Conservation (phyloP, 129 eudicot species). For the Pulicaria dysenterica region DNA sequence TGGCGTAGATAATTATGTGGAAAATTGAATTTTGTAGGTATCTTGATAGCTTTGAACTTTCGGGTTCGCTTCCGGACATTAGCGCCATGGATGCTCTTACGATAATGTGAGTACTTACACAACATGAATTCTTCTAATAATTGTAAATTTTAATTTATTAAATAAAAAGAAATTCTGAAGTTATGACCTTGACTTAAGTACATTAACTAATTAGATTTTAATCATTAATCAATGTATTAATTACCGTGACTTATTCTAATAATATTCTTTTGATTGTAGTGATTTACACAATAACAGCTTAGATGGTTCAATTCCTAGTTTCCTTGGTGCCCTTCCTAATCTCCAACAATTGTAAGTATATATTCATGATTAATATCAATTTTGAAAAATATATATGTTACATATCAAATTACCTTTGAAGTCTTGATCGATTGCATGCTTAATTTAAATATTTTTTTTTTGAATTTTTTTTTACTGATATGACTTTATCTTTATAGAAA, state of each 20-base stretch:
- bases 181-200: no score
- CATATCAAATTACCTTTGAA: no score
- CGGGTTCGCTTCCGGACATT: constrained; percentile 66
- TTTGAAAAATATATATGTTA: background rate
- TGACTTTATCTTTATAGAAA: constrained; percentile 39
- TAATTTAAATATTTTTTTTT: no score
- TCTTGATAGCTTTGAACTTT: constrained; percentile 51
- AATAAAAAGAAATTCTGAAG: background rate
- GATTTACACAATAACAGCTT: constrained; percentile 67
- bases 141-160: background rate
- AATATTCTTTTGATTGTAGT: constrained; percentile 29
- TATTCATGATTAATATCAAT: background rate
- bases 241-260: background rate
- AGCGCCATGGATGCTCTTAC: constrained; percentile 65
- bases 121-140: background rate
- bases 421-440: no score
- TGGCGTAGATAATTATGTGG: background rate
- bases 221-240: no score
- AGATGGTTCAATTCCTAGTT: constrained; percentile 54
- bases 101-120: constrained; percentile 48
- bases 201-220: no score
- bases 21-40: constrained; percentile 33
- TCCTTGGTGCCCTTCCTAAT: constrained; percentile 56
- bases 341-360: constrained; percentile 59
- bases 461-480: background rate